Evolutionary conservation across 2,329 filamentous ascomycete species (phyloP), one percentile per base, ranked within the genome.

Genomic region (Pseudogymnoascus sp.): DNA sequence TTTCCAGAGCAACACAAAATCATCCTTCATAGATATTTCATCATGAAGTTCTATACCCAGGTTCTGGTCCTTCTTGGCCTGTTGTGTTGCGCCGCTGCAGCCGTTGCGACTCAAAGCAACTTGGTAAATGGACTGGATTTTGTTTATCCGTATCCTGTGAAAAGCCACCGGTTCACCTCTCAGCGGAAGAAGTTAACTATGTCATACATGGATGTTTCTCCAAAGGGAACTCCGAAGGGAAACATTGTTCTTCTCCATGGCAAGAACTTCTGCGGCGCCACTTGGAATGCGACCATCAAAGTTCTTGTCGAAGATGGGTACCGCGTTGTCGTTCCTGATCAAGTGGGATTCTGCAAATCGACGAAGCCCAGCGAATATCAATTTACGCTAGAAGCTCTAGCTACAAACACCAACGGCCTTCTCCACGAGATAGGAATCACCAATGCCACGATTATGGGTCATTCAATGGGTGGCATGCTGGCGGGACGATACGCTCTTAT

Each of bases 321-420:
- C 68, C 79, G 82, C 43, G 79, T 84, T 62, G 77, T 84, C 62
- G 73, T 81, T 2, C 80, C 81, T 0, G 82, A 85, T 67, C 81
- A 84, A 67, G 73, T 85, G 54, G 82, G 82, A 65, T 85, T 83
- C 73, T 85, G 82, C 78, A 84, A 84, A 71, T 83, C 81, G 13
- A 77, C 78, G 21, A 84, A 84, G 71, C 79, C 81, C 0, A 69
- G 69, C 1, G 69, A 70, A 14, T 84, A 84, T 70, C 81, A 84
- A 69, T 83, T 81, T 73, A 81, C 77, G 28, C 74, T 84, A 6
- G 76, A 79, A 28, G 81, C 83, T 70, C 73, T 84, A 6, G 78
- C 80, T 1, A 74, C 75, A 67, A 84, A 84, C 74, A 83, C 80
- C 10, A 75, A 77, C 45, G 74, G 73, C n/a, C 73, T 85, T 6